A percentile compares a stretch with the other conserved stretches of the same genome.
Evolutionary conservation across 1,284 basidiomycete species (phyloP).

Genomic region (Inonotus hispidus): DNA sequence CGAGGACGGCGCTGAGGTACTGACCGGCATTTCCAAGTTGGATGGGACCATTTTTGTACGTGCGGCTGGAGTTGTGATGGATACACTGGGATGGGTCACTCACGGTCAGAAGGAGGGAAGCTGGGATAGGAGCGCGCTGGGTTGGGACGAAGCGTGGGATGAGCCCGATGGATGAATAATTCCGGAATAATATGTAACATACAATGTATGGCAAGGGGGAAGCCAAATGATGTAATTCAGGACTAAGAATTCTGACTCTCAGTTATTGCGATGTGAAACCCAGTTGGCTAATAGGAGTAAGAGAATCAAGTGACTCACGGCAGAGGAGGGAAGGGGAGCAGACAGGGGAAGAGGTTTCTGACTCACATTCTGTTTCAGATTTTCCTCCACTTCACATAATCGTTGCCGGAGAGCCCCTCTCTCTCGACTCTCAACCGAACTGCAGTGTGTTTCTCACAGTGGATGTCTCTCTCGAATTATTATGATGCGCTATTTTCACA

Average conservation of each 20-base stretch:
- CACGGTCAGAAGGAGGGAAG: constrained; percentile 43
- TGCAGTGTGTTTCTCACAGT: neutral
- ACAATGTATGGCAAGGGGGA: neutral
- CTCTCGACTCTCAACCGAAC: neutral
- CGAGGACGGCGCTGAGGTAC: constrained; percentile 25
- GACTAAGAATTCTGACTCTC: too few species aligned
- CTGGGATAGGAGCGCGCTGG: constrained; percentile 61
- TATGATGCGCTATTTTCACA: too few species aligned
- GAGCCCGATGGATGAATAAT: constrained; percentile 5
- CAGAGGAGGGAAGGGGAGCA: neutral
- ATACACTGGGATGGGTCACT: constrained; percentile 56
- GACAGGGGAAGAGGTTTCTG: neutral
- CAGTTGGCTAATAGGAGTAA: too few species aligned
- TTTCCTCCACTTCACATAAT: neutral
- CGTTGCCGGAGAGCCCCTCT: neutral
- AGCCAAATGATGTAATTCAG: neutral
- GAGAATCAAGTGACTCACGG: too few species aligned
- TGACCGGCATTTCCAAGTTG: constrained; percentile 39
- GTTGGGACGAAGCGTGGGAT: constrained; percentile 68
- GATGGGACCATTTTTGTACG: constrained; percentile 64
- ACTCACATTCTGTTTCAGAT: neutral
- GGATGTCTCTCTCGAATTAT: neutral
- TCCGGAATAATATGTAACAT: neutral
- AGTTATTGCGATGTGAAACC: too few species aligned
- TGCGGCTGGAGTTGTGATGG: constrained; percentile 57